Conservation (phyloP, 179 eudicot species). For the Beta macrorhiza region DNA sequence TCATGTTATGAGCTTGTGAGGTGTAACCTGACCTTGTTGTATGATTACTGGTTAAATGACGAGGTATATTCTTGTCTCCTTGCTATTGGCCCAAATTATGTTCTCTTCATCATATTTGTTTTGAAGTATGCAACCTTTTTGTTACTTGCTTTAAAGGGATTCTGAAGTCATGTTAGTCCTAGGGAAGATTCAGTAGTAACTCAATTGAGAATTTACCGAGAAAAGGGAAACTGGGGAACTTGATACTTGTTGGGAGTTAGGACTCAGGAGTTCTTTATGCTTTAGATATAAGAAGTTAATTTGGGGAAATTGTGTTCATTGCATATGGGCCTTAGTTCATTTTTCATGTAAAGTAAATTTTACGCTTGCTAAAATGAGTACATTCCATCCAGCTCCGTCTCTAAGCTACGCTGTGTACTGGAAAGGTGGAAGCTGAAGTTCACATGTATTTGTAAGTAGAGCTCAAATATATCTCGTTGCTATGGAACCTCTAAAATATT, state of each 20-base stretch:
- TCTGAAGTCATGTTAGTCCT: background rate
- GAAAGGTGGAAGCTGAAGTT: too few species aligned
- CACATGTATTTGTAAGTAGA: background rate
- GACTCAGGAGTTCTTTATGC: background rate
- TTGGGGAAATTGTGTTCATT: background rate
- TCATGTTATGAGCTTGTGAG: constrained; percentile 50
- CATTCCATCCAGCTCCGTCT: too few species aligned
- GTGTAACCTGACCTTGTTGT: constrained; percentile 63
- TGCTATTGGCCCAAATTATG: background rate
- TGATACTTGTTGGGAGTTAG: background rate
- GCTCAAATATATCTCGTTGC: background rate
- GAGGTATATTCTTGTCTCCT: constrained; percentile 44
- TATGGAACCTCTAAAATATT: background rate
- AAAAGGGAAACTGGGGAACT: background rate
- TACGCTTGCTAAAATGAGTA: too few species aligned
- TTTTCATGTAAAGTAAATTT: too few species aligned
- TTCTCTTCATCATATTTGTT: background rate
- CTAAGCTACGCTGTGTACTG: too few species aligned
- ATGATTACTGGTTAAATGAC: constrained; percentile 64
- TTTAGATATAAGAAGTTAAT: background rate
- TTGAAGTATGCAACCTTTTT: background rate
- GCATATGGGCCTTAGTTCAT: background rate
- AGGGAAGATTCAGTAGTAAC: background rate
- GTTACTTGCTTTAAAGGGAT: constrained; percentile 1
- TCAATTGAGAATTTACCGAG: too few species aligned